phyloP scores from a whole-genome alignment of 768 basidiomycete genomes.

The Lactifluus volemus region DNA sequence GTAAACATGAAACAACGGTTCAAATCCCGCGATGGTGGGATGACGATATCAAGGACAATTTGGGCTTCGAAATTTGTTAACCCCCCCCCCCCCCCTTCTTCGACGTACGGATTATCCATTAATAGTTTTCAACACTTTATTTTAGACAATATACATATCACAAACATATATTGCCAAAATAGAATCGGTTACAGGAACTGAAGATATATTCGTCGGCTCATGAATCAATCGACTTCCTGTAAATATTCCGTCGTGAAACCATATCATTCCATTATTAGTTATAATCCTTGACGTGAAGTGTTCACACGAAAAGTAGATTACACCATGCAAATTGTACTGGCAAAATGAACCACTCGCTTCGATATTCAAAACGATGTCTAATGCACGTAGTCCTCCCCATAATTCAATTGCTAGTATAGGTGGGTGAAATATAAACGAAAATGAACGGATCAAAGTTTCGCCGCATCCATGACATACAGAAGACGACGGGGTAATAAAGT shows the following conservation, averaged over 20 bases:
- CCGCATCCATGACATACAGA: not conserved
- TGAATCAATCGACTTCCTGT: not conserved
- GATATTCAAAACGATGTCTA: not conserved
- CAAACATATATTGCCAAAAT: not conserved
- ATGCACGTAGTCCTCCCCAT: not conserved
- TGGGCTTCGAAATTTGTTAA: too few relatives aligned
- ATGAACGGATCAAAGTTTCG: not conserved
- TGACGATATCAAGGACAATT: too few relatives aligned
- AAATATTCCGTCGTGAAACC: not conserved
- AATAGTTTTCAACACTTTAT: too few relatives aligned
- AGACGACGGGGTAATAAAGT: too few relatives aligned
- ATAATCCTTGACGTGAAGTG: not conserved
- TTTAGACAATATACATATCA: not conserved
- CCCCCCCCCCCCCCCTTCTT: too few relatives aligned
- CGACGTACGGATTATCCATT: too few relatives aligned
- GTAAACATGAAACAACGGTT: too few relatives aligned
- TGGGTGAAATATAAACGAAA: not conserved
- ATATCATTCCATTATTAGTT: not conserved
- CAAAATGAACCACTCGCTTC: not conserved
- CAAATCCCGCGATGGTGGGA: too few relatives aligned
- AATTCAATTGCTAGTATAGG: not conserved
- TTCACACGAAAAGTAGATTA: not conserved
- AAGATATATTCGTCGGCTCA: not conserved
- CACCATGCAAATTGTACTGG: not conserved
- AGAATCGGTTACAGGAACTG: not conserved